Evolutionary conservation across 164 flowering plant species (phyloP), one percentile per base, ranked within the genome.

Genomic region (Euptelea pleiosperma): DNA sequence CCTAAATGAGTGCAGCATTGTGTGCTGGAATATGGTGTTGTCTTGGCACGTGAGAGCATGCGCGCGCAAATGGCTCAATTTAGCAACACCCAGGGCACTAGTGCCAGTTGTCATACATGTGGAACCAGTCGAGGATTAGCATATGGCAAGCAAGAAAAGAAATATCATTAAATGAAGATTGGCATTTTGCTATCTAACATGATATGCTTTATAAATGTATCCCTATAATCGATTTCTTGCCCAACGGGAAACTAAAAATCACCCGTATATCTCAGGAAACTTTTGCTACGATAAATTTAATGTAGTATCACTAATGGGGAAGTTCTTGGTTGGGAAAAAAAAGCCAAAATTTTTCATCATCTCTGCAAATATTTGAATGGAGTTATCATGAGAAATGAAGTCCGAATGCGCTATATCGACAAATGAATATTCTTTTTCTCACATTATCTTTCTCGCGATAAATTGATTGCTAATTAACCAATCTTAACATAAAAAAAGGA

Each of bases 151-250:
- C 57, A 8, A 21, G 39, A 37, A 22, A 12, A 24, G 44, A 8
- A 36, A 26, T 5, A n/a, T 12, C 2, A 12, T 55, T 5, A 55
- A 22, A 36, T 39, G 4, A 16, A 26, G 21, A 15, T 19, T 22
- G 4, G 9, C 15, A 3, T 15, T 9, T 28, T 40, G 43, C 2
- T 29, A 36, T 37, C 42, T 21, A 26, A 40, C 30, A 39, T 26
- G 8, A 40, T 6, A 10, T n/a, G 8, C 12, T 24, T 24, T 11
- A 25, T 22, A 3, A 39, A 39, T 12, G 10, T 25, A 39, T 55
- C 58, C 25, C 12, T 39, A 10, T 40, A 55, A 39, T n/a, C 21
- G 6, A 18, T 34, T 55, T 39, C 58, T 55, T 34, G 15, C 31
- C 33, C 15, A 26, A 55, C 22, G 10, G 24, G 35, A 25, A 15